Evolutionary conservation across 768 basidiomycete genomes (phyloP), one percentile per base, ranked within the genome.

Genomic region (Lactarius evosmus): DNA sequence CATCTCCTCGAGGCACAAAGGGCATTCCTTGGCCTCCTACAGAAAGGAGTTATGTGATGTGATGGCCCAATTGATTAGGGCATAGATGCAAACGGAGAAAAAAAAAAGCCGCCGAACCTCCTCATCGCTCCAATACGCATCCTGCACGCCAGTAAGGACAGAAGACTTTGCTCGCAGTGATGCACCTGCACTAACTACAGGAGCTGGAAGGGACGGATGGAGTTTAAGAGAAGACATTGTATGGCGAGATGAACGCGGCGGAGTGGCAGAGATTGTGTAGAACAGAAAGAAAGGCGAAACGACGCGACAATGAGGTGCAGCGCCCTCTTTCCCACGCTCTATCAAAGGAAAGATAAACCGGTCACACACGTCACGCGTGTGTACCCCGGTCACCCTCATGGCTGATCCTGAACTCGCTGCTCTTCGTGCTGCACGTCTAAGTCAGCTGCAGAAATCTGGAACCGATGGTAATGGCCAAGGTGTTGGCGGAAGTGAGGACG

Each of bases 1-100:
- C 89, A 99, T 94, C 79, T 97, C 95, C 73, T 98, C 96, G 50
- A 98, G 86, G 78, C 97, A 99, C 64, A 99, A 85, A 51, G 97
- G 93, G 78, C 97, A 99, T 72, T 98, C 97, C 66, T 91, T 91
- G 72, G 98, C 95, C 74, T 98, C 96, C 96, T 98, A 22, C 56
- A 67, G 44, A 38, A 16, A 67, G 40, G 40, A 61, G 41, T 66
- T 58, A 41, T 67, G 38, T 38, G 30, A 63, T 14, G 9, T 22
- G 57, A 60, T 8, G 32, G n/a, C 32, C 40, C 25, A n/a, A 53
- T 41, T 29, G 9, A 22, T 50, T 56, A 33, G 32, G 33, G 49
- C n/a, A 49, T 12, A 5, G 22, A 46, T 46, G 44, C 27, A 52
- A 27, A 25, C 30, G 63, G 17, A 14, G 44, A n/a, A 62, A 51